phyloP scores from a whole-genome alignment of 2,329 filamentous ascomycete species.

The Parasarocladium wereldwijsianum region DNA sequence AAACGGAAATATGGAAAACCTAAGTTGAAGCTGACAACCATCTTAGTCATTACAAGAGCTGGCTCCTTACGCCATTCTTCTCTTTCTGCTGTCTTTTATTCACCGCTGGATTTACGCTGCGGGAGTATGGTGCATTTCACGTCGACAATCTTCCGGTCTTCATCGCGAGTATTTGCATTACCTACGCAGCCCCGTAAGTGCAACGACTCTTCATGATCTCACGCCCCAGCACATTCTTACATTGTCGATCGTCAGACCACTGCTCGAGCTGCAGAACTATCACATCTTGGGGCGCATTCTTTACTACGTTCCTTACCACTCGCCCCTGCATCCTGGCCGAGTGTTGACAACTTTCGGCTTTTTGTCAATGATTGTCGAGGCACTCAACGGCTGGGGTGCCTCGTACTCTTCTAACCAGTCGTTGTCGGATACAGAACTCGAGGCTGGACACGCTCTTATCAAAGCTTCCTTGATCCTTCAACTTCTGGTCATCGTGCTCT shows the following conservation, averaged over 20 bases:
- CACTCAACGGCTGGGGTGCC: constrained; percentile 30
- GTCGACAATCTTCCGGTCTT: constrained; percentile 16
- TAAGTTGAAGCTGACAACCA: not conserved
- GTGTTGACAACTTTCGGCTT: constrained; percentile 30
- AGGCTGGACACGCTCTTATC: constrained; percentile 28
- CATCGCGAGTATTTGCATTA: constrained; percentile 19
- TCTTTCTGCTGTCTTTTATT: constrained; percentile 40
- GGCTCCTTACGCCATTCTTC: constrained; percentile 38
- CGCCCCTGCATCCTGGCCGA: constrained; percentile 31
- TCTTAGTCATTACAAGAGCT: constrained; percentile 37
- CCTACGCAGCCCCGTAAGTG: constrained; percentile 19
- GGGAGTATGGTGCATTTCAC: constrained; percentile 17
- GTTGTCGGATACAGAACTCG: constrained; percentile 20
- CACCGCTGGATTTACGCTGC: constrained; percentile 36
- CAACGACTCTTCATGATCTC: not conserved
- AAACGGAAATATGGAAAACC: not conserved
- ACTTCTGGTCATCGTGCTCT: constrained; percentile 32
- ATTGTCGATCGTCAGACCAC: constrained; percentile 22
- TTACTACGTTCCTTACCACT: constrained; percentile 40
- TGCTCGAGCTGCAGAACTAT: constrained; percentile 47
- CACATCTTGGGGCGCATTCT: constrained; percentile 44
- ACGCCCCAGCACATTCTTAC: constrained; percentile 2
- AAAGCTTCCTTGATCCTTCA: constrained; percentile 40
- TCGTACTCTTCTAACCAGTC: constrained; percentile 30
- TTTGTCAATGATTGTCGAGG: constrained; percentile 31